Conservation (phyloP, 345 rosid species). For the Syzygium grande region DNA sequence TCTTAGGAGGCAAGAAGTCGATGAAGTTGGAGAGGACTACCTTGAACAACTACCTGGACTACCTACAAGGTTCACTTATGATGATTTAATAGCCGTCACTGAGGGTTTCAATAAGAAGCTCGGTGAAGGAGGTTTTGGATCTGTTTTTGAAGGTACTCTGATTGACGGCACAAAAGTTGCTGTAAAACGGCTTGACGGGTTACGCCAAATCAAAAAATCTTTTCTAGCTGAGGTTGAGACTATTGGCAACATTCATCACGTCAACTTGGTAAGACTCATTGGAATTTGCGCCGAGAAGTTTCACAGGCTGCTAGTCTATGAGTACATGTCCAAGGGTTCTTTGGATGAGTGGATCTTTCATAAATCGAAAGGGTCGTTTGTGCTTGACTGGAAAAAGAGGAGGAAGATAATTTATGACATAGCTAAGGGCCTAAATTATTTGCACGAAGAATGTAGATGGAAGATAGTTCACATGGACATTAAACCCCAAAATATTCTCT, state of each 20-base stretch:
- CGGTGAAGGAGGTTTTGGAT: conserved; percentile 28
- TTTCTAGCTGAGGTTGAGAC: conserved; percentile 21
- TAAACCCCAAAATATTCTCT: conserved; percentile 15
- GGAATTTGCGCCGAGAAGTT: conserved; percentile 20
- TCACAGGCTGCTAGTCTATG: conserved; percentile 16
- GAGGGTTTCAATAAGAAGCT: conserved; percentile 9
- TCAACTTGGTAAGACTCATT: conserved; percentile 15
- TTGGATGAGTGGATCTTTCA: conserved; percentile 18
- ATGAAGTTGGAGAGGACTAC: not conserved
- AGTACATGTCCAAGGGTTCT: conserved; percentile 15
- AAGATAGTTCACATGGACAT: conserved; percentile 19
- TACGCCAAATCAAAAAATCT: conserved; percentile 10
- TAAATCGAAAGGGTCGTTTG: not conserved
- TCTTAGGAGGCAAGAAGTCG: not conserved
- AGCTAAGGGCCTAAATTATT: conserved; percentile 22
- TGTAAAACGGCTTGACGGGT: conserved; percentile 19
- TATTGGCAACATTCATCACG: conserved; percentile 23
- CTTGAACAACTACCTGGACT: not conserved
- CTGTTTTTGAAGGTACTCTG: conserved; percentile 16
- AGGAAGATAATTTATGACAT: conserved; percentile 20
- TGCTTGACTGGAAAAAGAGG: conserved; percentile 15
- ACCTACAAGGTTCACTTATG: not conserved
- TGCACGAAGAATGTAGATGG: conserved; percentile 17
- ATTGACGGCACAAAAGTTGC: conserved; percentile 14
- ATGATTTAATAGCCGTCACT: conserved; percentile 4